Evolutionary conservation across 164 flowering plant species (phyloP), one percentile per base, ranked within the genome.

Genomic region (Nymphaea thermarum): DNA sequence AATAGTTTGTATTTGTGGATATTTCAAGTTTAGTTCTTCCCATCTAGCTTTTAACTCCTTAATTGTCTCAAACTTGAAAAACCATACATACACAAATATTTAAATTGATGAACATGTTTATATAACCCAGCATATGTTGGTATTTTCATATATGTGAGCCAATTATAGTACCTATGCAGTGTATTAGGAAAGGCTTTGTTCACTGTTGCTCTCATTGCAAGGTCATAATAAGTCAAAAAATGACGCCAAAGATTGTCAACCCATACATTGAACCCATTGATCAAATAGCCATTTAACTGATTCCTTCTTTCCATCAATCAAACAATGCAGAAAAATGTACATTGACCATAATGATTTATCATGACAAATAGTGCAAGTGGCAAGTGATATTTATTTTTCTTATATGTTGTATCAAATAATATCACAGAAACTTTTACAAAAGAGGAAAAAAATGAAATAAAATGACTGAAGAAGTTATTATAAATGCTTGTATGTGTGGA

Each of bases 271-370:
- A 15, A 72, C 4, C 70, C 70, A 67, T 11, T 51, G 59, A 43
- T 67, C 53, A 43, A 72, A 72, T 43, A 67, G 43, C 71, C 70
- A 67, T 51, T n/a, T 57, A 63, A 67, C 67, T n/a, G 70, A 44
- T 17, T 43, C 70, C 10, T 36, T 63, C 8, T 45, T 53, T 43
- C 43, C 74, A 63, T 67, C 62, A 60, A 67, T 16, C 55, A 67
- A 43, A 60, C 53, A 63, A 43, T 36, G 25, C 67, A 57, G 42
- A 72, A n/a, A 25, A 69, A 63, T 11, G 63, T 62, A 45, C 66
- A 43, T 25, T 53, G 59, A 14, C 18, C 60, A 53, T 69, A 66
- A 51, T 69, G 71, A 51, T 69, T 69, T 3, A 64, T 45, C 42
- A 0, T 25, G 1, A 25, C 36, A 25, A 25, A 25, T 25, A 25